These are phyloP conservation scores for Diaporthe sp. DNA, from an alignment of 2,329 filamentous ascomycete genomes.

Conservation along the genomic window DNA sequence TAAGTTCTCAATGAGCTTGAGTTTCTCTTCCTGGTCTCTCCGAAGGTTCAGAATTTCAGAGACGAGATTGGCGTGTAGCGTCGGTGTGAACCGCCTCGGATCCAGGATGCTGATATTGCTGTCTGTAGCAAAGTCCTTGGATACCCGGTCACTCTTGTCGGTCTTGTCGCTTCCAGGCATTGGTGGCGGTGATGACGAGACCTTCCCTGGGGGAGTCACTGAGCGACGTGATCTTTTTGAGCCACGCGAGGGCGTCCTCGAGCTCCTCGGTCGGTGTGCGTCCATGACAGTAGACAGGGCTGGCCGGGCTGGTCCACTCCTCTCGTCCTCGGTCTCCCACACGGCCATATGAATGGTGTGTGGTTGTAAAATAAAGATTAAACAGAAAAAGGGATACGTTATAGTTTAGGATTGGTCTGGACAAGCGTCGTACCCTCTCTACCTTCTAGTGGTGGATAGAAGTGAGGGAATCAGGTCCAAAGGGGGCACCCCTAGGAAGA, in stretches of 20 bases:
- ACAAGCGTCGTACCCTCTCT: background rate
- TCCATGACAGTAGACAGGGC: slow-evolving; percentile 77
- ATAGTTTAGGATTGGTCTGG: background rate
- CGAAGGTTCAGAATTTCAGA: slow-evolving; percentile 91
- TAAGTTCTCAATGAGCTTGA: slow-evolving; percentile 84
- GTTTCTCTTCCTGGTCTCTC: slow-evolving; percentile 90
- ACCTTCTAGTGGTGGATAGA: background rate
- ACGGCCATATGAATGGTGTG: slow-evolving; percentile 56
- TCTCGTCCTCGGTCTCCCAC: slow-evolving; percentile 74
- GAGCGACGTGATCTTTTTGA: slow-evolving; percentile 73
- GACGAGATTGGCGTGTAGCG: slow-evolving; percentile 91
- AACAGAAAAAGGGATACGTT: background rate
- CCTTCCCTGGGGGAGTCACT: slow-evolving; percentile 68
- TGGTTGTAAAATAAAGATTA: background rate
- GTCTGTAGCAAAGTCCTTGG: slow-evolving; percentile 70
- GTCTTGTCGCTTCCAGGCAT: slow-evolving; percentile 53
- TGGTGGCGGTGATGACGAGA: slow-evolving; percentile 69
- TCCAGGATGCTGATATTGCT: slow-evolving; percentile 82
- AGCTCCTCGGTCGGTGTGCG: slow-evolving; percentile 62
- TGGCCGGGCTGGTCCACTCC: slow-evolving; percentile 64
- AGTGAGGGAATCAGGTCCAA: background rate
- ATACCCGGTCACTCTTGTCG: slow-evolving; percentile 61
- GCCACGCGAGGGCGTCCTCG: slow-evolving; percentile 75
- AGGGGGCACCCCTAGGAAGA: background rate
- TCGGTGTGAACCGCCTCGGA: slow-evolving; percentile 92